Evolutionary conservation across 805 yeast species (phyloP).

Genomic region (Monosporozyma aerobia): DNA sequence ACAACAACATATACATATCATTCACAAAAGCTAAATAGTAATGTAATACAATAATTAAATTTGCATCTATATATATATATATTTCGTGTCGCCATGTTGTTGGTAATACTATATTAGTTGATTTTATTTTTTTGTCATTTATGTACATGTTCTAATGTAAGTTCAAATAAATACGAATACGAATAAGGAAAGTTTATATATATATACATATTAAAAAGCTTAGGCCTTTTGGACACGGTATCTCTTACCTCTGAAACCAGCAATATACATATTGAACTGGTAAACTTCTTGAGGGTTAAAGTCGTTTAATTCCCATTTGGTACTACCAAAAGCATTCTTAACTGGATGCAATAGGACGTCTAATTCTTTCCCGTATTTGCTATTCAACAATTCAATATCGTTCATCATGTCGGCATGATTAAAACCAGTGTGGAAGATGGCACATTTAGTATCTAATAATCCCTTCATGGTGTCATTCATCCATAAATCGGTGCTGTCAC

Average conservation of each 20-base stretch:
- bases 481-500: slow-evolving; percentile 76
- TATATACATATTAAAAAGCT: not conserved
- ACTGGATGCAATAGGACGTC: slow-evolving; percentile 73
- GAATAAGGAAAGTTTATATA: not conserved
- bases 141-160: not conserved
- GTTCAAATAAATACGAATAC: not conserved
- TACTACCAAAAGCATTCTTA: slow-evolving; percentile 68
- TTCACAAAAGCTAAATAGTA: not conserved
- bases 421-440: slow-evolving; percentile 84
- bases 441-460: slow-evolving; percentile 86
- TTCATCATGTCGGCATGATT: slow-evolving; percentile 62
- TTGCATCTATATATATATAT: not conserved
- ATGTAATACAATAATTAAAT: not conserved
- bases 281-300: slow-evolving; percentile 89
- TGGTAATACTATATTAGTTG: not conserved
- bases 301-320: slow-evolving; percentile 93
- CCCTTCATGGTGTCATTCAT: slow-evolving; percentile 85
- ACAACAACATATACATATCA: not conserved
- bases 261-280: slow-evolving; percentile 82
- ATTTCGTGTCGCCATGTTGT: not conserved
- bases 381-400: slow-evolving; percentile 64
- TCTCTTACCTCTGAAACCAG: slow-evolving; percentile 94
- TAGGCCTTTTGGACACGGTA: slow-evolving; percentile 64
- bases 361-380: slow-evolving; percentile 62
- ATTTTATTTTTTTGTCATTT: not conserved